phyloP scores from a whole-genome alignment of 352 stramenopile genomes.

The Phytophthora multivora region DNA sequence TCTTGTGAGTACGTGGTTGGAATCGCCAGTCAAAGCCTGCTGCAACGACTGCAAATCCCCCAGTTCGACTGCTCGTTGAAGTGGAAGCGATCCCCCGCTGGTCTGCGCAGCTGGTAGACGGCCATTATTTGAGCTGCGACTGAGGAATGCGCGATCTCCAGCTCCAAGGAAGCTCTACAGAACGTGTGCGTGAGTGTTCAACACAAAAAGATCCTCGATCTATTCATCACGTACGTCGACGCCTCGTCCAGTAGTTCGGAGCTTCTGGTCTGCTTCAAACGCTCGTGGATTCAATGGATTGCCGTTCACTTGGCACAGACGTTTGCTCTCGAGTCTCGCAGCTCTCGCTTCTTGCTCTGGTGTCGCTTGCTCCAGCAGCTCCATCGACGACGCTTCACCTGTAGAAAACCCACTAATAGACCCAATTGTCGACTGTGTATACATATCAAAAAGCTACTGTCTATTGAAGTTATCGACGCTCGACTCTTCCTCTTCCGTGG shows the following conservation, averaged over 20 bases:
- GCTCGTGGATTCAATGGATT: constrained; percentile 43
- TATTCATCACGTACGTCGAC: constrained; percentile 18
- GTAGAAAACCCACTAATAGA: neutral
- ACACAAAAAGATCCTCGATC: neutral
- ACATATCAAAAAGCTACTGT: constrained; percentile 43
- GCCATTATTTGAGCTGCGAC: constrained; percentile 28
- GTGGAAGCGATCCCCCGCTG: constrained; percentile 38
- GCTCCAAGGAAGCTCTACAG: constrained; percentile 51
- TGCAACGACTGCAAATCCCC: constrained; percentile 47
- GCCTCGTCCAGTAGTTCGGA: neutral
- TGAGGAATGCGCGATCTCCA: constrained; percentile 54
- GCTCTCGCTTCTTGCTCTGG: constrained; percentile 33
- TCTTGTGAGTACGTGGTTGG: constrained; percentile 5
- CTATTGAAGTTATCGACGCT: constrained; percentile 38
- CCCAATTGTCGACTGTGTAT: constrained; percentile 1
- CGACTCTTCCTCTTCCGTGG: constrained; percentile 5
- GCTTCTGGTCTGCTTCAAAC: constrained; percentile 36
- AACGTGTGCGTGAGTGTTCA: neutral
- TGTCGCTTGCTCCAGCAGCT: constrained; percentile 29
- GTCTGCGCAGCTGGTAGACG: constrained; percentile 33
- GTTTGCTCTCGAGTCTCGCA: constrained; percentile 36
- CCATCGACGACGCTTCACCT: constrained; percentile 30
- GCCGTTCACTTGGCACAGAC: constrained; percentile 46
- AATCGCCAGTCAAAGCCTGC: constrained; percentile 5
- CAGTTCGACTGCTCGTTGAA: constrained; percentile 66